Percentiles rank a stretch among this genome's conserved stretches.
These are phyloP conservation scores for Fomitopsis serialis DNA, from an alignment of 768 basidiomycete species.

Conservation along the genomic window DNA sequence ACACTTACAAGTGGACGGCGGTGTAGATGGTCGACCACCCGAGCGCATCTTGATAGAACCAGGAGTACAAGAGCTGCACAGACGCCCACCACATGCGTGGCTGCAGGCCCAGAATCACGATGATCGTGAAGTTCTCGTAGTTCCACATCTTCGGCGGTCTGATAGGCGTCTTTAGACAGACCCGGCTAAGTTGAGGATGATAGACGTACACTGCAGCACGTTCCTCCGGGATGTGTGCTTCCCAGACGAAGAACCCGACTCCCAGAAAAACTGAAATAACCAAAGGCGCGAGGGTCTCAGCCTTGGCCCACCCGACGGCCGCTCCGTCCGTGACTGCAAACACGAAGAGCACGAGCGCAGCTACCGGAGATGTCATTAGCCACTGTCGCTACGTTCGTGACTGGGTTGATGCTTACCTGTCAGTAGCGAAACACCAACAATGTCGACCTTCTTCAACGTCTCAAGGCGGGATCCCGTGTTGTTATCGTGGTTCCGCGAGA, in stretches of 20 bases:
- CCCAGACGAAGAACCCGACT: slow-evolving; percentile 33
- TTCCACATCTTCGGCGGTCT: slow-evolving; percentile 29
- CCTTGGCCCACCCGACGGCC: slow-evolving; percentile 30
- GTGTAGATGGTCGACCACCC: slow-evolving; percentile 24
- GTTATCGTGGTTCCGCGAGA: background rate
- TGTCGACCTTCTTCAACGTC: slow-evolving; percentile 16
- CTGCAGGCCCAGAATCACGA: slow-evolving; percentile 24
- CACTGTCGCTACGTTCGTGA: background rate
- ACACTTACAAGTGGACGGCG: slow-evolving; percentile 27
- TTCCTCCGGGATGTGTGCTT: slow-evolving; percentile 25
- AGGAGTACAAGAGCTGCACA: slow-evolving; percentile 22
- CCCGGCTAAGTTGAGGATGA: background rate
- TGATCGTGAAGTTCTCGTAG: slow-evolving; percentile 29
- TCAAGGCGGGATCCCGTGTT: background rate
- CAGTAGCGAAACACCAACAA: slow-evolving; percentile 23
- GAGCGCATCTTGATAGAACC: slow-evolving; percentile 25
- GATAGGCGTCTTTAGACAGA: background rate
- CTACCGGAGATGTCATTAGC: background rate
- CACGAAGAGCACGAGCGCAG: slow-evolving; percentile 25
- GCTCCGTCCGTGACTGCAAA: slow-evolving; percentile 30
- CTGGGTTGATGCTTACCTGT: slow-evolving; percentile 13
- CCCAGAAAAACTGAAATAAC: slow-evolving; percentile 30
- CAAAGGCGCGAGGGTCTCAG: slow-evolving; percentile 33
- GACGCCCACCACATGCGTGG: slow-evolving; percentile 32
- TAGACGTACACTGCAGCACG: slow-evolving; percentile 25